phyloP scores from a whole-genome alignment of 352 stramenopile genomes.

The Peronospora belbahrii region DNA sequence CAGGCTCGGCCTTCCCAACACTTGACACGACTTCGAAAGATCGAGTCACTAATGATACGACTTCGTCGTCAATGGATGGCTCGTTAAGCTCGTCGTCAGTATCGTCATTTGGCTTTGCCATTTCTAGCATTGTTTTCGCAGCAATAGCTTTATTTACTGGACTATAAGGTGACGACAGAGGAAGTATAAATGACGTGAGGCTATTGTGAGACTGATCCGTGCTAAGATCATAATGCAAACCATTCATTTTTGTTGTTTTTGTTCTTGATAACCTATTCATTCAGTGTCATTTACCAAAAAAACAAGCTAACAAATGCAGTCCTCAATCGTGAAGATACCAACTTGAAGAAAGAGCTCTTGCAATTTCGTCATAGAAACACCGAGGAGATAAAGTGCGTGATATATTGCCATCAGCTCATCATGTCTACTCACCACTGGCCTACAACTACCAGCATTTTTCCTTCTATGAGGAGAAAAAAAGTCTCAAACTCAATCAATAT shows the following conservation, averaged over 20 bases:
- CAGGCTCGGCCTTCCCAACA: neutral
- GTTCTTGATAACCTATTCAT: no score
- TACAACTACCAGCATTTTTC: slow-evolving; percentile 22
- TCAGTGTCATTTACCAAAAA: no score
- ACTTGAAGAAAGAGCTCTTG: no score
- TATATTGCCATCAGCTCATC: slow-evolving; percentile 12
- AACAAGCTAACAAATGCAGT: no score
- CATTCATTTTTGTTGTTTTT: neutral
- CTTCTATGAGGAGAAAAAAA: slow-evolving; percentile 11
- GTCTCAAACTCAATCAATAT: slow-evolving; percentile 17
- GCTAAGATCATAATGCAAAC: neutral
- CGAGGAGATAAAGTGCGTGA: neutral
- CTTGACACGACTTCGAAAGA: neutral
- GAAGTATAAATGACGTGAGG: neutral
- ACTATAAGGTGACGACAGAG: neutral
- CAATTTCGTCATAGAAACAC: no score
- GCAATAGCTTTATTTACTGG: neutral
- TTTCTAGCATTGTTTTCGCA: neutral
- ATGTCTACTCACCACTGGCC: slow-evolving; percentile 14
- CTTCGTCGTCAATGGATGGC: neutral
- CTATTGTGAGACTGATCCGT: neutral
- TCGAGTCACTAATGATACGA: neutral
- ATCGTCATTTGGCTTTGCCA: neutral
- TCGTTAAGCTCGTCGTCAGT: neutral
- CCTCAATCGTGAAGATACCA: no score